Base-by-base conservation (phyloP, 129 eudicot species). In the Cynara cardunculus region DNA sequence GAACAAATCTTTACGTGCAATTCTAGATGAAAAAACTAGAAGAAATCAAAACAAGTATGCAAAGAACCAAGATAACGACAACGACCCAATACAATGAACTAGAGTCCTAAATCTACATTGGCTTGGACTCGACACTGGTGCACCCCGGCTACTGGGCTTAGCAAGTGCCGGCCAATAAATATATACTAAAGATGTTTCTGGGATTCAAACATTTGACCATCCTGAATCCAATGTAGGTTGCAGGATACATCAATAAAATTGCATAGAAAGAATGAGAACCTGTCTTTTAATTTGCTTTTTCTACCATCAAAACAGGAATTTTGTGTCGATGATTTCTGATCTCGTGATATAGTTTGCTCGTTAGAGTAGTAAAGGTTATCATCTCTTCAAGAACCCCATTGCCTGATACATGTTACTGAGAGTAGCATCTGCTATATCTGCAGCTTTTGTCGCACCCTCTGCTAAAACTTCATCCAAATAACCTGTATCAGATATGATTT, bases 401-500 rank as follows among this genome's bases (percentile, higher is more conserved):
- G 98, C 96, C 78, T 93, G 96, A 74, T 90, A 94, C 32, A 89
- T 89, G 78, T 89, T 89, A 79, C 80, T 73, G 56, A 91, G 88
- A 76, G 93, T 89, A 77, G 64, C 82, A 83, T 92, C 97, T 19
- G 99, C 99, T 77, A 90, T 88, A 19, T 74, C 87, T 69, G 97
- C 71, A 80, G 97, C 99, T 88, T 85, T 95, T 39, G 56, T 86
- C 69, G 97, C 99, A 78, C 97, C 99, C 39, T 92, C 97, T 34
- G 99, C 92, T 88, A 95, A 84, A 71, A 90, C 83, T 62, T 78
- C 69, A 79, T 95, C 97, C 85, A 95, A 70, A 85, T 90, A 90
- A 61, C 79, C 81, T 69, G 89, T 13, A 81, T 95, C 97, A 14
- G 97, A 84, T 41, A 84, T 92, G 56, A 92, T 95, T 86, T 95